Evolutionary conservation across 2,329 filamentous ascomycete species (phyloP).

Genomic region (Claviceps spartinae): DNA sequence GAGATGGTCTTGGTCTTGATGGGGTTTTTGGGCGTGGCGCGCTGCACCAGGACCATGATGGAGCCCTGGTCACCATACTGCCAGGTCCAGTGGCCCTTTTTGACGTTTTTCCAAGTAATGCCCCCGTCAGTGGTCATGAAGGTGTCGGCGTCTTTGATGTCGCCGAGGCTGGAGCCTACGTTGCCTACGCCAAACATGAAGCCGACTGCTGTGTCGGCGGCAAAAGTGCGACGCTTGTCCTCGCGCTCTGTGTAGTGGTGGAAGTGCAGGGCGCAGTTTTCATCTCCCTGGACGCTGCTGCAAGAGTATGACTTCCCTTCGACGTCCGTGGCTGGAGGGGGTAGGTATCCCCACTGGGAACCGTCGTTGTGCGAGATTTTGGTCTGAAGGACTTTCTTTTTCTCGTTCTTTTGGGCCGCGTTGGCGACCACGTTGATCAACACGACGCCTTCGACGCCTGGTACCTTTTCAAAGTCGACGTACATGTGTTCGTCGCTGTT

Average conservation of each 20-base stretch:
- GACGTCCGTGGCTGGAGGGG: constrained; percentile 56
- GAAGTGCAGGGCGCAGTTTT: constrained; percentile 75
- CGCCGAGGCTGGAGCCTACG: constrained; percentile 57
- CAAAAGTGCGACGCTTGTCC: constrained; percentile 74
- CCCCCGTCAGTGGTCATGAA: constrained; percentile 91
- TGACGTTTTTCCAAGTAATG: constrained; percentile 71
- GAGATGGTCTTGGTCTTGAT: constrained; percentile 55
- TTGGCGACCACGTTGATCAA: constrained; percentile 81
- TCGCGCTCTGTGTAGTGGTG: constrained; percentile 88
- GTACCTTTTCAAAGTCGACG: constrained; percentile 94
- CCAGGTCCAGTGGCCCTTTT: constrained; percentile 83
- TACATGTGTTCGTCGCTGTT: constrained; percentile 67
- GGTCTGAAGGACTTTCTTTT: constrained; percentile 71
- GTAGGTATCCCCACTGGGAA: constrained; percentile 66
- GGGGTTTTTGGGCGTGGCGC: constrained; percentile 50
- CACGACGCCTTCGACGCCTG: constrained; percentile 78
- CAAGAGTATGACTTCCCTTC: constrained; percentile 63
- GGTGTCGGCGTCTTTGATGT: constrained; percentile 63
- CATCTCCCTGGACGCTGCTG: constrained; percentile 39
- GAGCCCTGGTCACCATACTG: constrained; percentile 93
- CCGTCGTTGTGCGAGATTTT: constrained; percentile 96
- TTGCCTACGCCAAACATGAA: constrained; percentile 88
- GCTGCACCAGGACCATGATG: constrained; percentile 74
- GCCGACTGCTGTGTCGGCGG: constrained; percentile 75
- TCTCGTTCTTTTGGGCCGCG: constrained; percentile 57